These are phyloP conservation scores for Alternaria brassicicola DNA, from an alignment of 2,329 filamentous ascomycete genomes.

Conservation along the genomic window DNA sequence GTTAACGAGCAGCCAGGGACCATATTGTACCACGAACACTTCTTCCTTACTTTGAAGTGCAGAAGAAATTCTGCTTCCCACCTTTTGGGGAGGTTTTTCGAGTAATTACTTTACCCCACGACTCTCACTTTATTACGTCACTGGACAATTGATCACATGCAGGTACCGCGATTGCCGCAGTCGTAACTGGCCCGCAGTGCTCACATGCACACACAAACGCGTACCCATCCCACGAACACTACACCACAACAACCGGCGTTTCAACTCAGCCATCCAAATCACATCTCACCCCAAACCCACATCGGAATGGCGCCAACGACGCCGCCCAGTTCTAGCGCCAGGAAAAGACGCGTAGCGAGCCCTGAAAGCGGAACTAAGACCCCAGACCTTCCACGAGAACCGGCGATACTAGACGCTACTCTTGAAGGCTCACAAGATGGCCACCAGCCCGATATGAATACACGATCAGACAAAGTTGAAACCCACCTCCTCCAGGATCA, in stretches of 20 bases:
- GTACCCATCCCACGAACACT: background rate
- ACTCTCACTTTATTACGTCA: conserved; percentile 3
- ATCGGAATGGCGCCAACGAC: conserved; percentile 9
- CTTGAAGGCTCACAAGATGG: background rate
- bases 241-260: background rate
- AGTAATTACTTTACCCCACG: background rate
- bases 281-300: background rate
- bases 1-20: conserved; percentile 2
- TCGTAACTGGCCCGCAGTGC: conserved; percentile 3
- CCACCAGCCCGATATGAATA: background rate
- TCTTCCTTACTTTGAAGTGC: background rate
- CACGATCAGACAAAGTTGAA: background rate
- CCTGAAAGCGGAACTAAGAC: background rate
- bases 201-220: conserved; percentile 2
- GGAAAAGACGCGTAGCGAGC: conserved; percentile 16
- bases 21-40: background rate
- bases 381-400: conserved; percentile 2
- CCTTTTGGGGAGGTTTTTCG: background rate
- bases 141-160: conserved; percentile 5
- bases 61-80: background rate
- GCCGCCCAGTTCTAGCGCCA: background rate
- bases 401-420: background rate
- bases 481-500: background rate
- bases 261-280: background rate
- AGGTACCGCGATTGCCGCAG: conserved; percentile 12